Percentiles rank a stretch among this genome's conserved stretches.
Evolutionary conservation across 352 stramenopile species (phyloP).

Genomic region (Phytopythium boreale): DNA sequence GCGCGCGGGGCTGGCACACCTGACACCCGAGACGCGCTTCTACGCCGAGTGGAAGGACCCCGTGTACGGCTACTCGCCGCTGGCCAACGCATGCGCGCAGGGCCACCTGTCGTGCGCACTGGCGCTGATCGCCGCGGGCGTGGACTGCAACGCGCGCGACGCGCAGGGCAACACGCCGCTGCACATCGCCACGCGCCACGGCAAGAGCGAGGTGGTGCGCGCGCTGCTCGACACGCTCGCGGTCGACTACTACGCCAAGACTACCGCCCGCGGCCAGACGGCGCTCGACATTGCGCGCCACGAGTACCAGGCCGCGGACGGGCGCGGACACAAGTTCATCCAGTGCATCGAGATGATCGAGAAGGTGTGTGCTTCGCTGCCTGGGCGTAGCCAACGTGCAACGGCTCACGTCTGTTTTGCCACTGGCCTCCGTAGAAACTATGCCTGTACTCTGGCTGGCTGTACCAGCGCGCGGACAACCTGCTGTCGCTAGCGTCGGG

Average conservation of each 20-base stretch:
- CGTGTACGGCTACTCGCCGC: slow-evolving; percentile 57
- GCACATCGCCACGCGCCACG: slow-evolving; percentile 52
- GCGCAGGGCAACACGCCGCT: slow-evolving; percentile 61
- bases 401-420: background rate
- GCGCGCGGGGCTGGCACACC: slow-evolving; percentile 37
- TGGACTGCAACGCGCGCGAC: slow-evolving; percentile 58
- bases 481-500: slow-evolving; percentile 73
- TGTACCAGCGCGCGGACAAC: slow-evolving; percentile 81
- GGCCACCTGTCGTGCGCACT: slow-evolving; percentile 65
- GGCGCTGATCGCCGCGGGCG: slow-evolving; percentile 48
- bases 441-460: slow-evolving; percentile 76
- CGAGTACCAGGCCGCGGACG: slow-evolving; percentile 38
- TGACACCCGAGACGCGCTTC: slow-evolving; percentile 56
- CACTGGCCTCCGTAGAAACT: slow-evolving; percentile 46
- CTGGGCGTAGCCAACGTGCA: background rate
- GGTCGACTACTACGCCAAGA: slow-evolving; percentile 58
- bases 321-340: slow-evolving; percentile 36
- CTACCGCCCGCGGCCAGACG: slow-evolving; percentile 46
- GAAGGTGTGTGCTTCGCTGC: slow-evolving; percentile 34
- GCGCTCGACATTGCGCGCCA: slow-evolving; percentile 70
- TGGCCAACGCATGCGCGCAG: slow-evolving; percentile 55
- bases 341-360: slow-evolving; percentile 79
- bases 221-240: slow-evolving; percentile 49
- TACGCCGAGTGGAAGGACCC: slow-evolving; percentile 74
- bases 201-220: slow-evolving; percentile 68